phyloP scores from a whole-genome alignment of 2,329 filamentous ascomycete species.

The Trichophyton simii region DNA sequence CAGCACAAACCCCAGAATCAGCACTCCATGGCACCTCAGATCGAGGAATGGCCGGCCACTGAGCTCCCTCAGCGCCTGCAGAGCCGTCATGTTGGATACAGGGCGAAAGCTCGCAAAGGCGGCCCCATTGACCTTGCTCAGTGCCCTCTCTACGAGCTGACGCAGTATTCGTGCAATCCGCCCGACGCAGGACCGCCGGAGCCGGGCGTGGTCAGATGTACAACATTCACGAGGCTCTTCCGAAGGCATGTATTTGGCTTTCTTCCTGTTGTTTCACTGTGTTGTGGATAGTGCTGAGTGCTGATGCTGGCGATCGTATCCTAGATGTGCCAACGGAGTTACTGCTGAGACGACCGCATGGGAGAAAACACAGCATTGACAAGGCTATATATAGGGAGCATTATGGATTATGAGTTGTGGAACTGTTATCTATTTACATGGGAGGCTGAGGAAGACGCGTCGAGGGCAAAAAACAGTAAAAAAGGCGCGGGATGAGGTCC shows the following conservation, averaged over 20 bases:
- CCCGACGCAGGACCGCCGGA: constrained; percentile 31
- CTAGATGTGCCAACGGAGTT: constrained; percentile 40
- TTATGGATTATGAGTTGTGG: background rate
- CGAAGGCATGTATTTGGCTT: constrained; percentile 38
- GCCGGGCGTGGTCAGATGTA: constrained; percentile 38
- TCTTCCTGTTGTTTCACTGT: constrained; percentile 6
- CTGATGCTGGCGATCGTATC: constrained; percentile 6
- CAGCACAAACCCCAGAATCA: background rate
- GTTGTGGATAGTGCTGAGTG: background rate
- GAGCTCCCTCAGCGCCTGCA: constrained; percentile 42
- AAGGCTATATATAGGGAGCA: background rate
- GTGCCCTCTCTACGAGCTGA: constrained; percentile 47
- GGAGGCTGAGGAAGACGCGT: background rate
- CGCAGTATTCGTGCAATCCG: constrained; percentile 51
- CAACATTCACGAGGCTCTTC: constrained; percentile 47
- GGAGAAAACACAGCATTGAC: constrained; percentile 27
- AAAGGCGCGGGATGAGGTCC: background rate
- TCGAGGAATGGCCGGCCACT: constrained; percentile 41
- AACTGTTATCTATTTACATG: background rate
- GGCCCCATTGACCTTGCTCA: constrained; percentile 39
- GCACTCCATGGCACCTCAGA: constrained; percentile 42
- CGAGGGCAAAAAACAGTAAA: background rate
- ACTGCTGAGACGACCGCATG: constrained; percentile 51
- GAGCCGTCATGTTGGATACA: constrained; percentile 31
- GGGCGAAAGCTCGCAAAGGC: constrained; percentile 42